Conservation (phyloP, 2,329 filamentous ascomycete genomes). For the Biscogniauxia sp. region DNA sequence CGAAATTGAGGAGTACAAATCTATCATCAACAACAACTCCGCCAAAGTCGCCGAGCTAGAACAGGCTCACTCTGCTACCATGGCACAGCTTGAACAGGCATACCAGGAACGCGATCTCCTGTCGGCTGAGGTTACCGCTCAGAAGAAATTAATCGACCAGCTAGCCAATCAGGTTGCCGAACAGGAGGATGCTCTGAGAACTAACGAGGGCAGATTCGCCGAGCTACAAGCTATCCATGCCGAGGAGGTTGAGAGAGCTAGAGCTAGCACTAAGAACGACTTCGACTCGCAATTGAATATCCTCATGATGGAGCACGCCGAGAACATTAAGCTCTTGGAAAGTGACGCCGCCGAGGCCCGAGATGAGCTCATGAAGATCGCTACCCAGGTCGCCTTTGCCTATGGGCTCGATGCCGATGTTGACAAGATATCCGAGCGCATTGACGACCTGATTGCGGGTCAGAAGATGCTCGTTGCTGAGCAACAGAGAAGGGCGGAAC, state of each 20-base stretch:
- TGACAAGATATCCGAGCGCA: slow-evolving; percentile 64
- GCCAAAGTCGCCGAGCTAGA: slow-evolving; percentile 73
- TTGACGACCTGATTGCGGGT: slow-evolving; percentile 54
- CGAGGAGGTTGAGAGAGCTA: slow-evolving; percentile 49
- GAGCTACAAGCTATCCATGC: slow-evolving; percentile 49
- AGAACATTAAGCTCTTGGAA: slow-evolving; percentile 55
- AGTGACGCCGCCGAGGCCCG: slow-evolving; percentile 63
- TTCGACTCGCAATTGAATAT: slow-evolving; percentile 57
- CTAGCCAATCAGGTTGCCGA: slow-evolving; percentile 59
- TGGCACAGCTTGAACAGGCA: slow-evolving; percentile 66
- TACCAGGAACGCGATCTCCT: slow-evolving; percentile 57
- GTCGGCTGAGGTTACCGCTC: slow-evolving; percentile 41
- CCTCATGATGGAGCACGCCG: slow-evolving; percentile 60
- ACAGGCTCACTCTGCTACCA: slow-evolving; percentile 63
- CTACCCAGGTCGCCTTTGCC: slow-evolving; percentile 60
- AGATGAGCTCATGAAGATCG: slow-evolving; percentile 63
- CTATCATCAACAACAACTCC: slow-evolving; percentile 66
- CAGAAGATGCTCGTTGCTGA: slow-evolving; percentile 59
- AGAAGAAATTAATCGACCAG: slow-evolving; percentile 47
- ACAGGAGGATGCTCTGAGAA: slow-evolving; percentile 57
- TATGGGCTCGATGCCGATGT: slow-evolving; percentile 63
- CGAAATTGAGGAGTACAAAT: slow-evolving; percentile 80
- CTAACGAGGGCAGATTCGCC: slow-evolving; percentile 52
- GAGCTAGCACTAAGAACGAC: slow-evolving; percentile 48
- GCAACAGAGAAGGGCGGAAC: slow-evolving; percentile 56